These are phyloP conservation scores for Picochlorum sp. DNA, from an alignment of 139 green algal genomes.

Conservation along the genomic window DNA sequence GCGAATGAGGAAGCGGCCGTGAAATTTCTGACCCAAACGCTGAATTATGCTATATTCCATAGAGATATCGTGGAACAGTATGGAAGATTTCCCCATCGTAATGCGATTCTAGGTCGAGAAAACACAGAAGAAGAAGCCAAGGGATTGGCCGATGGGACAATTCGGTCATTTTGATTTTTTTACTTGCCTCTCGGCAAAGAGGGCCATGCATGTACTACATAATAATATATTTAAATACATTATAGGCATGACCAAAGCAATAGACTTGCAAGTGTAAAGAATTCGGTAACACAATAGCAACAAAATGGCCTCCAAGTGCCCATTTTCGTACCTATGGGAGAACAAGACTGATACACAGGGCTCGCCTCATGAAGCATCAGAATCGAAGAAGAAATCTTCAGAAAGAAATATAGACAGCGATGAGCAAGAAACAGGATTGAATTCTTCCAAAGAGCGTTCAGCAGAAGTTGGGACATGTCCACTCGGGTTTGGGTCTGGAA, in stretches of 20 bases:
- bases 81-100: slow-evolving; percentile 55
- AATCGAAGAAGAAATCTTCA: neutral
- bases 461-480: neutral
- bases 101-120: slow-evolving; percentile 38
- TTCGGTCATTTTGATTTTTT: slow-evolving; percentile 24
- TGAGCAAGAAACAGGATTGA: neutral
- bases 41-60: slow-evolving; percentile 22
- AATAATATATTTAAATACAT: no score
- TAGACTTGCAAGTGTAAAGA: no score
- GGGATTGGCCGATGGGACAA: slow-evolving; percentile 43
- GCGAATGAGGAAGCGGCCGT: neutral
- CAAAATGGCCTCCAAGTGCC: neutral
- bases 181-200: no score
- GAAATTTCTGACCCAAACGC: slow-evolving; percentile 7
- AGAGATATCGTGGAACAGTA: slow-evolving; percentile 15
- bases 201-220: no score
- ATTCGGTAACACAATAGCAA: neutral
- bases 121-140: slow-evolving; percentile 41
- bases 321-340: neutral
- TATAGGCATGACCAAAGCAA: no score
- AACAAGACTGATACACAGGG: neutral
- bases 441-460: neutral
- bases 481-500: slow-evolving; percentile 6
- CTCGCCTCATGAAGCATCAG: no score
- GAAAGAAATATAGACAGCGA: neutral